Evolutionary conservation across 2,329 filamentous ascomycete genomes (phyloP).

Genomic region (Beauveria brongniartii): DNA sequence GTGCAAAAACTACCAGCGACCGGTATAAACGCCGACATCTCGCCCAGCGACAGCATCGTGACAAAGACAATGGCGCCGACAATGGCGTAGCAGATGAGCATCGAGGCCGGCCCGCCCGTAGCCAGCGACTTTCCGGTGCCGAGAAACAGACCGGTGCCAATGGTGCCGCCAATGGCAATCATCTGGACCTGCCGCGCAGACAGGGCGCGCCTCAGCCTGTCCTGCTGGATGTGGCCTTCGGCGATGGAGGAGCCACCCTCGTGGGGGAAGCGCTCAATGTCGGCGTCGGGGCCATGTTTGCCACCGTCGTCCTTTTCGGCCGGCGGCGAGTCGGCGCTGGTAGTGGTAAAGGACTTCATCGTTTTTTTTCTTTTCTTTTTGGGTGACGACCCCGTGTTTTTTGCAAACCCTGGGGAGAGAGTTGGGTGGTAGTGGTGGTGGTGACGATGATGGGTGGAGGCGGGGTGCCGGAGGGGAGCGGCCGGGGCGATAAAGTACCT

Average conservation of each 20-base stretch:
- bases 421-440: not conserved
- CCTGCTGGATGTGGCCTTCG: slow-evolving; percentile 22
- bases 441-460: not conserved
- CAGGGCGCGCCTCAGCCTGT: slow-evolving; percentile 45
- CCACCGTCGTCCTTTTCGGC: not conserved
- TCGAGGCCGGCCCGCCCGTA: slow-evolving; percentile 50
- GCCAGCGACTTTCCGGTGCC: slow-evolving; percentile 53
- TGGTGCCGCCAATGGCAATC: slow-evolving; percentile 55
- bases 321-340: slow-evolving; percentile 1
- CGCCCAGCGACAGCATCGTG: slow-evolving; percentile 51
- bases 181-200: slow-evolving; percentile 58
- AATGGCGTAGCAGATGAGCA: slow-evolving; percentile 49
- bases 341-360: too few relatives aligned
- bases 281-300: not conserved
- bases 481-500: too few relatives aligned
- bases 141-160: slow-evolving; percentile 54
- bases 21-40: slow-evolving; percentile 48
- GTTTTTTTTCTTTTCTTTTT: not conserved
- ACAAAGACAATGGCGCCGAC: slow-evolving; percentile 50
- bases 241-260: not conserved
- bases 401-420: not conserved
- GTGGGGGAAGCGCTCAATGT: not conserved
- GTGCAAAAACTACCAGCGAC: slow-evolving; percentile 50
- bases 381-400: not conserved
- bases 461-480: not conserved